Evolutionary conservation across 2,329 filamentous ascomycete genomes (phyloP).

Genomic region (Emmonsiellopsis sp.): DNA sequence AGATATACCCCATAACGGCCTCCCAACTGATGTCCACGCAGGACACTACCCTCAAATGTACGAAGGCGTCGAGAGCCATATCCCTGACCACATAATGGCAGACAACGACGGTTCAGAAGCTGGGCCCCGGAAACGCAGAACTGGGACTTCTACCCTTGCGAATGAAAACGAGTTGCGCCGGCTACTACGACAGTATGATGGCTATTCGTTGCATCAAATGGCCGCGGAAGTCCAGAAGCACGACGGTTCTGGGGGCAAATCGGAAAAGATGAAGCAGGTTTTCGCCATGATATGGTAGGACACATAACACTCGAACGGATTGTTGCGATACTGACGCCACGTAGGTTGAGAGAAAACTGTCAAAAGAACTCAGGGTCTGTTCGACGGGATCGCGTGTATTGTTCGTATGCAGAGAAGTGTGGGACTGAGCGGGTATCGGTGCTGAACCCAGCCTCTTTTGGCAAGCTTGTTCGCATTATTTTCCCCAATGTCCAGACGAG

Average conservation of each 20-base stretch:
- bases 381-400: conserved; percentile 85
- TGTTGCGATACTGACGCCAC: conserved; percentile 4
- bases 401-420: conserved; percentile 87
- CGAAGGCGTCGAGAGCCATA: conserved; percentile 34
- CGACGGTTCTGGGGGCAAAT: conserved; percentile 41
- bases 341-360: conserved; percentile 40
- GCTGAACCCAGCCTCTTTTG: conserved; percentile 92
- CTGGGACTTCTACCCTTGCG: conserved; percentile 38
- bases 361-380: conserved; percentile 55
- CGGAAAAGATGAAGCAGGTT: conserved; percentile 44
- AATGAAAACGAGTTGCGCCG: conserved; percentile 43
- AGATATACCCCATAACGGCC: conserved; percentile 25
- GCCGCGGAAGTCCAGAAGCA: conserved; percentile 41
- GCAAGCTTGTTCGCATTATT: conserved; percentile 90
- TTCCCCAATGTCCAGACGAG: conserved; percentile 93
- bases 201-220: conserved; percentile 38
- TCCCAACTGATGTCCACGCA: conserved; percentile 22
- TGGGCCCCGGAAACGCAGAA: conserved; percentile 37
- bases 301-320: background rate
- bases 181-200: conserved; percentile 38
- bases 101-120: conserved; percentile 37
- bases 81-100: conserved; percentile 31
- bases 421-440: conserved; percentile 90
- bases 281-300: conserved; percentile 45
- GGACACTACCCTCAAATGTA: conserved; percentile 33